These are phyloP conservation scores for Karstenula rhodostoma DNA, from an alignment of 2,329 filamentous ascomycete species.

Conservation along the genomic window DNA sequence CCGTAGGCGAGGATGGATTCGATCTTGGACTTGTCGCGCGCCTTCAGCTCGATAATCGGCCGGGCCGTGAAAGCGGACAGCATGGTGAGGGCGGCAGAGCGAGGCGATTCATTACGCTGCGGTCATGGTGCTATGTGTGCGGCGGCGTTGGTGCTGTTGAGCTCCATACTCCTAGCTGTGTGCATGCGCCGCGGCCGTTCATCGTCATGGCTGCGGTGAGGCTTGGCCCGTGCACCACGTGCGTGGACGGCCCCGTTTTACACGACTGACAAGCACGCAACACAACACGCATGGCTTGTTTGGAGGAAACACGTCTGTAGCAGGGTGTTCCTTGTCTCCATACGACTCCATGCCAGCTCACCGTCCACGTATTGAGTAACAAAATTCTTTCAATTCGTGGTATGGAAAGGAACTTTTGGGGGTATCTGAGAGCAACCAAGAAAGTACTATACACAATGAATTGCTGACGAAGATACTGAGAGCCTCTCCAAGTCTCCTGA, in stretches of 20 bases:
- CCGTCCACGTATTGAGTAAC: neutral
- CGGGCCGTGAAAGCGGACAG: constrained; percentile 97
- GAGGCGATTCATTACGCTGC: constrained; percentile 24
- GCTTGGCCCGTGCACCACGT: constrained; percentile 18
- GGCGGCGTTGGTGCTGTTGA: constrained; percentile 25
- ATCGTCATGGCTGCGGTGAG: constrained; percentile 32
- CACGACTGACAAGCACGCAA: neutral
- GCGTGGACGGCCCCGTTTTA: neutral
- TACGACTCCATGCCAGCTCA: neutral
- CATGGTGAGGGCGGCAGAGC: constrained; percentile 62
- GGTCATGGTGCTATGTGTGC: constrained; percentile 29
- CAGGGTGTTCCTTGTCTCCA: neutral
- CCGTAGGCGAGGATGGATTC: constrained; percentile 93
- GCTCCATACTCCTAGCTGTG: constrained; percentile 33
- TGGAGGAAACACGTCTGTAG: neutral
- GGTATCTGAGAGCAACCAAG: neutral
- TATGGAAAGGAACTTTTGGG: neutral
- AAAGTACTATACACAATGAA: neutral
- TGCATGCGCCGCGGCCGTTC: constrained; percentile 11
- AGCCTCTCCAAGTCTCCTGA: neutral
- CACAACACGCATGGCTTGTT: neutral
- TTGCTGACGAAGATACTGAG: neutral
- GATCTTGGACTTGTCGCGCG: constrained; percentile 95
- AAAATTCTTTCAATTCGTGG: neutral
- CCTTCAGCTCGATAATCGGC: constrained; percentile 95